These are phyloP conservation scores for Candida anglica DNA, from an alignment of 805 yeast genomes.

Conservation along the genomic window DNA sequence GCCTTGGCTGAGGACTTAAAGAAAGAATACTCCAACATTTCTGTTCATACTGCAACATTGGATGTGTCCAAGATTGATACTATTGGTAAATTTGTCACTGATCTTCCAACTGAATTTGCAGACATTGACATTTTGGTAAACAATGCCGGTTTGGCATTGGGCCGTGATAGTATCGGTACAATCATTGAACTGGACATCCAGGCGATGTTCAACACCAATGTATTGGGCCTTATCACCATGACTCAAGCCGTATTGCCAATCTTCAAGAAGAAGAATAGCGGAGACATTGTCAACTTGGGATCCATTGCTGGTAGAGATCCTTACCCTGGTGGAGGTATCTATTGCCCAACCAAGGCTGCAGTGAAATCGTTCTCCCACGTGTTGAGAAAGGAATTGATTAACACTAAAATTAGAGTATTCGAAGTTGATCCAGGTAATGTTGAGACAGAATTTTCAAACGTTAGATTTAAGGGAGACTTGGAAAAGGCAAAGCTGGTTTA, in stretches of 20 bases:
- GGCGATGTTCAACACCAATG: slow-evolving; percentile 83
- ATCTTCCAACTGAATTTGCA: slow-evolving; percentile 55
- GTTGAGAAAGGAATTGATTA: slow-evolving; percentile 69
- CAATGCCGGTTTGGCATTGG: slow-evolving; percentile 80
- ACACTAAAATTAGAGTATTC: slow-evolving; percentile 65
- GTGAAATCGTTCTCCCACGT: slow-evolving; percentile 68
- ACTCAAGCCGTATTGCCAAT: slow-evolving; percentile 76
- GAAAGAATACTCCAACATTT: slow-evolving; percentile 43
- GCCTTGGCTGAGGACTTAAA: slow-evolving; percentile 45
- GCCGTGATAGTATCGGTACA: slow-evolving; percentile 71
- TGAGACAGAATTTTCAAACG: slow-evolving; percentile 70
- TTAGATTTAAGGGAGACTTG: slow-evolving; percentile 61
- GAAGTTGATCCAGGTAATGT: slow-evolving; percentile 80
- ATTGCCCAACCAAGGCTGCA: slow-evolving; percentile 74
- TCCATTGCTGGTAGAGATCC: slow-evolving; percentile 79
- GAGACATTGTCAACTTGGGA: slow-evolving; percentile 73
- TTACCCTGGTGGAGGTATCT: slow-evolving; percentile 75
- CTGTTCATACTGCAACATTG: slow-evolving; percentile 56
- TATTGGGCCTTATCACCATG: slow-evolving; percentile 75
- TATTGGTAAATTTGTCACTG: slow-evolving; percentile 45
- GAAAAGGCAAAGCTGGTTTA: slow-evolving; percentile 62
- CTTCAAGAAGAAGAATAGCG: slow-evolving; percentile 64
- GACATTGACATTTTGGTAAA: slow-evolving; percentile 66
- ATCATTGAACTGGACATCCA: slow-evolving; percentile 61
- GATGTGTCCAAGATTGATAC: slow-evolving; percentile 40